phyloP scores from a whole-genome alignment of 2,329 filamentous ascomycete genomes.

The Diaporthe citriasiana region DNA sequence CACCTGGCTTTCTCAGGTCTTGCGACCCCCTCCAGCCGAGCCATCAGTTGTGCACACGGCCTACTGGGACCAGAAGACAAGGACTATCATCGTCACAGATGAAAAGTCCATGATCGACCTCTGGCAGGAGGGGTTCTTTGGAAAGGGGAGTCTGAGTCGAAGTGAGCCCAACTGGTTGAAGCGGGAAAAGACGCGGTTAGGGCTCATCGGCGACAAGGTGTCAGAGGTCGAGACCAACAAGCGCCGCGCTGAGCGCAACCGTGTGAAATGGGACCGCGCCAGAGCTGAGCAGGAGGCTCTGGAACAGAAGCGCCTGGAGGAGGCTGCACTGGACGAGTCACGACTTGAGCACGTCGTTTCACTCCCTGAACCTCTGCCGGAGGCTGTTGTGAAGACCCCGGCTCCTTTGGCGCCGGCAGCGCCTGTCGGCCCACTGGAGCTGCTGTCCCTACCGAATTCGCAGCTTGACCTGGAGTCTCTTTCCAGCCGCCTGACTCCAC shows the following conservation, averaged over 20 bases:
- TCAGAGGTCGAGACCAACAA: conserved; percentile 85
- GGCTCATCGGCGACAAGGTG: conserved; percentile 75
- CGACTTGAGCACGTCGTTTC: neutral
- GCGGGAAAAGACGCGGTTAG: conserved; percentile 80
- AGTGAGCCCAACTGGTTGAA: conserved; percentile 96
- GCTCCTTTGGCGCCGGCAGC: conserved; percentile 41
- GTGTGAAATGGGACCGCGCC: conserved; percentile 94
- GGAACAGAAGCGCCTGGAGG: conserved; percentile 72
- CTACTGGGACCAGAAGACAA: conserved; percentile 84
- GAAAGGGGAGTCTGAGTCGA: conserved; percentile 91
- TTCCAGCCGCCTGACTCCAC: neutral
- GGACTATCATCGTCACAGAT: conserved; percentile 88
- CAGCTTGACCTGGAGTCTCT: conserved; percentile 50
- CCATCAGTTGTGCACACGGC: conserved; percentile 76
- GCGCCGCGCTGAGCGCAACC: conserved; percentile 83
- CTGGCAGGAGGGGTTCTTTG: conserved; percentile 98
- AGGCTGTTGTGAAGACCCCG: neutral
- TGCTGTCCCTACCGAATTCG: conserved; percentile 71
- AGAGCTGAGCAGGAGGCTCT: conserved; percentile 87
- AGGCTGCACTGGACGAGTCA: conserved; percentile 54
- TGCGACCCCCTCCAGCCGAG: conserved; percentile 77
- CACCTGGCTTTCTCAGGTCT: conserved; percentile 80
- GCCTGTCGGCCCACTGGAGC: conserved; percentile 61
- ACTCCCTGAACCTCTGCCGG: neutral
- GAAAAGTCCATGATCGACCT: conserved; percentile 80